A percentile compares a stretch with the other conserved stretches of the same genome.
phyloP scores from a whole-genome alignment of 305 asterid species.

The Stenogyne calaminthoides region DNA sequence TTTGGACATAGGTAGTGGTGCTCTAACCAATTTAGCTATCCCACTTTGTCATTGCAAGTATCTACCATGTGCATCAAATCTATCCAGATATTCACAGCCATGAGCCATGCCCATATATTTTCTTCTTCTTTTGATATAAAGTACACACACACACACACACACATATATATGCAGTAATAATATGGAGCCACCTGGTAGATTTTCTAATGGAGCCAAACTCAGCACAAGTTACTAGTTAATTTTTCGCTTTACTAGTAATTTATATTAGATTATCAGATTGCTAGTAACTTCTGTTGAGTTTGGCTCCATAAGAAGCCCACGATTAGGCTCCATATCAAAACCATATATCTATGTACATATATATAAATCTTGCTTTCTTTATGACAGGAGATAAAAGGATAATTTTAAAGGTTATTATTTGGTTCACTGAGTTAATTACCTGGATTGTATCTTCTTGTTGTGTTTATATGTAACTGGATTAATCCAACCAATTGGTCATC shows the following conservation, averaged over 20 bases:
- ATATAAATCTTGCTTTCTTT: not conserved
- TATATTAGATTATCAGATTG: not conserved
- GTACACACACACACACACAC: not conserved
- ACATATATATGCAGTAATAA: not conserved
- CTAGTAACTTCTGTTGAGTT: not conserved
- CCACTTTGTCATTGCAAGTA: too few species aligned
- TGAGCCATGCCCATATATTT: not conserved
- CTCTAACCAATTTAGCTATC: too few species aligned
- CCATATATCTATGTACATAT: not conserved
- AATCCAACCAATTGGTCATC: not conserved
- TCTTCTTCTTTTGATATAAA: not conserved
- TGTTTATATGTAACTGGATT: conserved; percentile 2
- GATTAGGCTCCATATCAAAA: not conserved
- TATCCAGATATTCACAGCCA: conserved; percentile 1
- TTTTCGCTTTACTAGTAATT: not conserved
- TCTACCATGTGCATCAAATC: not conserved
- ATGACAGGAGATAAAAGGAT: not conserved
- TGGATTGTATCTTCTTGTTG: conserved; percentile 11
- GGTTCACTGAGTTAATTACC: conserved; percentile 1
- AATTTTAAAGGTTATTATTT: not conserved
- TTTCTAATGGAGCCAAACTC: not conserved
- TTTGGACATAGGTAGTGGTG: too few species aligned
- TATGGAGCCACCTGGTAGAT: not conserved
- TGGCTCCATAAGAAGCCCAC: not conserved
- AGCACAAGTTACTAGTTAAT: not conserved